These are phyloP conservation scores for Talaromyces borbonicus DNA, from an alignment of 495 filamentous ascomycete species.

Conservation along the genomic window DNA sequence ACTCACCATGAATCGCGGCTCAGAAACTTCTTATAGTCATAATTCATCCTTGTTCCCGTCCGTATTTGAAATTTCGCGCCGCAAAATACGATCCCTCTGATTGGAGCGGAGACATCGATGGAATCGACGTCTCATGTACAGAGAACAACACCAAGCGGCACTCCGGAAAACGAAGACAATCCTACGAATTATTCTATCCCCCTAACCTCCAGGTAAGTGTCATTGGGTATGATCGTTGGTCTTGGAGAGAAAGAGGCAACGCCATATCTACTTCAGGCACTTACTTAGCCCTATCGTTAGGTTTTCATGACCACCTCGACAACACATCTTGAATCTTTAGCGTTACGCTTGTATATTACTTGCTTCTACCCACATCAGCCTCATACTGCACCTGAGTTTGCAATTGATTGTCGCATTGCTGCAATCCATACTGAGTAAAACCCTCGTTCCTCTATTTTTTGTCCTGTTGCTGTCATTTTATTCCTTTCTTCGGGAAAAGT, in stretches of 20 bases:
- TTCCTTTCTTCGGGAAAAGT: background rate
- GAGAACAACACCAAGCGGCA: background rate
- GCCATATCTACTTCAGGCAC: background rate
- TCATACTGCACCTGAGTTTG: background rate
- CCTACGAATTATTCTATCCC: background rate
- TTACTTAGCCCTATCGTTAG: slow-evolving; percentile 3
- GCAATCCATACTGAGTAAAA: background rate
- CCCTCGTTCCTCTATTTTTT: background rate
- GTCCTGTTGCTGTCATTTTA: background rate
- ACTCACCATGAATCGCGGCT: slow-evolving; percentile 30
- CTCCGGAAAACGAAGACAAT: background rate
- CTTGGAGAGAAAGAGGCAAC: slow-evolving; percentile 1
- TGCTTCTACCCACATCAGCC: background rate
- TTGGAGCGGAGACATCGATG: slow-evolving; percentile 18
- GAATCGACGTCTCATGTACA: slow-evolving; percentile 2
- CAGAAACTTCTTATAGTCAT: slow-evolving; percentile 14
- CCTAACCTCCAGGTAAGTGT: slow-evolving; percentile 2
- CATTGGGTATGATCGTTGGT: slow-evolving; percentile 5
- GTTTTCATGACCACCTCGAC: slow-evolving; percentile 1
- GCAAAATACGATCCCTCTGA: slow-evolving; percentile 8
- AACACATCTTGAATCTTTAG: slow-evolving; percentile 1
- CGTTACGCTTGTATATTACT: slow-evolving; percentile 9
- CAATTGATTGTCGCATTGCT: background rate
- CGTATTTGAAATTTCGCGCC: slow-evolving; percentile 9
- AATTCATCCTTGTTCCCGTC: slow-evolving; percentile 11